A percentile compares a stretch with the other conserved stretches of the same genome.
Conservation (phyloP, 1,284 basidiomycete genomes). For the Peniophora sp. region DNA sequence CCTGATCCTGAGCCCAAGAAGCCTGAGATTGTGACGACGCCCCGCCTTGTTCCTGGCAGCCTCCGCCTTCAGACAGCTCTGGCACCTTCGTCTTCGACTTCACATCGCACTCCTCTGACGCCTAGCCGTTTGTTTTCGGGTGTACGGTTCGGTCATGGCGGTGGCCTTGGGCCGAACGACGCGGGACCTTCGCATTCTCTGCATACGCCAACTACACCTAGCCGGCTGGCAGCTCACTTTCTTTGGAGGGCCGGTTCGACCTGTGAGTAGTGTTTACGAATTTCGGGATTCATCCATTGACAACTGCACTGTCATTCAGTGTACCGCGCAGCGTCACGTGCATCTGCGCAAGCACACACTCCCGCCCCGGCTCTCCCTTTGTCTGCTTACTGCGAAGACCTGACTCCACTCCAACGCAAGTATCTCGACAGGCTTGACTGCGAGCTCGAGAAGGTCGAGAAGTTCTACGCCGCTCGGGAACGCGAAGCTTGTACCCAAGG, state of each 20-base stretch:
- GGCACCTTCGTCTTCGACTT: too few species aligned
- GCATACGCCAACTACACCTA: not conserved
- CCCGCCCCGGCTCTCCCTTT: not conserved
- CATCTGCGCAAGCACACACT: not conserved
- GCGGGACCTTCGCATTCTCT: too few species aligned
- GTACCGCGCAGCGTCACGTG: not conserved
- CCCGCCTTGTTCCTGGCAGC: too few species aligned
- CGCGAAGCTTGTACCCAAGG: conserved; percentile 35
- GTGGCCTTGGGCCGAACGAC: too few species aligned
- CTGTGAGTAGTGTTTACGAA: not conserved
- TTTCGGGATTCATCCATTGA: not conserved
- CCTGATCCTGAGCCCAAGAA: too few species aligned
- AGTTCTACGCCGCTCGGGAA: conserved; percentile 75
- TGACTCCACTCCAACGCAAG: conserved; percentile 52
- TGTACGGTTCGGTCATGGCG: too few species aligned
- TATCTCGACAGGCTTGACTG: conserved; percentile 74
- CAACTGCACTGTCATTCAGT: not conserved
- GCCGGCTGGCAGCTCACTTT: not conserved
- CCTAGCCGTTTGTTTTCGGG: too few species aligned
- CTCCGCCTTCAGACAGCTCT: too few species aligned
- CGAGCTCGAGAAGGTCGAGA: conserved; percentile 77
- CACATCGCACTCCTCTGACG: too few species aligned
- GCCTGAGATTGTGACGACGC: too few species aligned
- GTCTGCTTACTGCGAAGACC: conserved; percentile 19
- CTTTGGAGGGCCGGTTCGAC: not conserved